These are phyloP conservation scores for Coemansia sp. DNA, from an alignment of 192 early-diverging fungal genomes.

Conservation along the genomic window DNA sequence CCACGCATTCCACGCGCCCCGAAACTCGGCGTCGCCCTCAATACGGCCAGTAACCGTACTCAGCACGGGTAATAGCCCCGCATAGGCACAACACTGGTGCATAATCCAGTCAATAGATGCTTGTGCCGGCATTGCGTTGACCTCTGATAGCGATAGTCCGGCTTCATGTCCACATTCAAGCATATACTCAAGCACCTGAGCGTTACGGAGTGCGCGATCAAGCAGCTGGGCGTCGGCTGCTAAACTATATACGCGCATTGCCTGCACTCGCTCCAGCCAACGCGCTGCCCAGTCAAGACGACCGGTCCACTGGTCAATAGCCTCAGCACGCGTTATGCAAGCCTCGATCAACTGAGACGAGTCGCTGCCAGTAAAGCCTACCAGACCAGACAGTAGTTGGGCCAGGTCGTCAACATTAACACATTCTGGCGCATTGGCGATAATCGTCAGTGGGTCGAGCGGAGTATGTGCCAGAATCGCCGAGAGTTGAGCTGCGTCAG, in stretches of 20 bases:
- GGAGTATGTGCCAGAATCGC: background rate
- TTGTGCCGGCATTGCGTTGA: conserved; percentile 5
- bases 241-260: background rate
- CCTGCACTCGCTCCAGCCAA: conserved; percentile 21
- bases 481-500: background rate
- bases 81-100: background rate
- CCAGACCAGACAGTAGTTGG: conserved; percentile 2
- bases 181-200: background rate
- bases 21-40: background rate
- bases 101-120: conserved; percentile 11
- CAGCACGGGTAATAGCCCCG: background rate
- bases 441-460: conserved; percentile 11
- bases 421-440: conserved; percentile 25
- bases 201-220: conserved; percentile 9
- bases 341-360: conserved; percentile 6
- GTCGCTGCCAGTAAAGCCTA: background rate
- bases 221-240: background rate
- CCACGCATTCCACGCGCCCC: conserved; percentile 26
- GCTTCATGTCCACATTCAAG: background rate
- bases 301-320: conserved; percentile 31
- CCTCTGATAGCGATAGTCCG: conserved; percentile 1
- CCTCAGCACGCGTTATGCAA: conserved; percentile 22
- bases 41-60: background rate
- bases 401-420: conserved; percentile 16
- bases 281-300: conserved; percentile 24